Conservation (phyloP, 1,284 basidiomycete genomes). For the Ustanciosporium gigantosporum region DNA sequence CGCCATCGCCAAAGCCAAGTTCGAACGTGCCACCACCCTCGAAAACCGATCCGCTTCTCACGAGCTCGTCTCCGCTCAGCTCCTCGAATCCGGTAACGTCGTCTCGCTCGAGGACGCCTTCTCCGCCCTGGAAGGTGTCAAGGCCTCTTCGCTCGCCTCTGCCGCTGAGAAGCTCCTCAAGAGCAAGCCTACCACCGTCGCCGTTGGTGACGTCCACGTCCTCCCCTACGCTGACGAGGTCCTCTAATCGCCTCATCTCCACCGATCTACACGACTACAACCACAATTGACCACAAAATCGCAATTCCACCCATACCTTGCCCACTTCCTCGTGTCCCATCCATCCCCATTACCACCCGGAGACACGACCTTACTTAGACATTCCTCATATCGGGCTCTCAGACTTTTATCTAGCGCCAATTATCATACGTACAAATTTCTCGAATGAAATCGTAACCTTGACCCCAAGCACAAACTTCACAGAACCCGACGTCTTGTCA, state of each 20-base stretch:
- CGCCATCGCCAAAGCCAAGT: conserved; percentile 59
- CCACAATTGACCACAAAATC: no score
- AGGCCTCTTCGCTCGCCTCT: conserved; percentile 32
- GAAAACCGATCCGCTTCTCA: conserved; percentile 47
- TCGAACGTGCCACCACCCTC: conserved; percentile 44
- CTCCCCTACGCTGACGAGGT: conserved; percentile 59
- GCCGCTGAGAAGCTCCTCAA: conserved; percentile 53
- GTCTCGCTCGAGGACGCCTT: conserved; percentile 40
- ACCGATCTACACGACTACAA: not conserved
- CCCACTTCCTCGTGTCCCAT: not conserved
- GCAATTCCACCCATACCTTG: no score
- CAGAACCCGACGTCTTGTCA: no score
- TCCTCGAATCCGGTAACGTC: conserved; percentile 42
- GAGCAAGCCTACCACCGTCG: conserved; percentile 58
- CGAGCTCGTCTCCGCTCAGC: conserved; percentile 44
- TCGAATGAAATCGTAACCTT: no score
- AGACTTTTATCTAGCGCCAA: no score
- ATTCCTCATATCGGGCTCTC: no score
- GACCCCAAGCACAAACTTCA: no score
- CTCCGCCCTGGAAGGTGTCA: conserved; percentile 46
- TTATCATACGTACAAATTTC: no score
- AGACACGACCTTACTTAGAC: no score
- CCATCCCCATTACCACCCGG: no score
- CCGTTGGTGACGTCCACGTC: conserved; percentile 54
- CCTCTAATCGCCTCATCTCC: conserved; percentile 40